Base-by-base conservation (phyloP, 768 basidiomycete genomes). In the Gymnopilus junonius region DNA sequence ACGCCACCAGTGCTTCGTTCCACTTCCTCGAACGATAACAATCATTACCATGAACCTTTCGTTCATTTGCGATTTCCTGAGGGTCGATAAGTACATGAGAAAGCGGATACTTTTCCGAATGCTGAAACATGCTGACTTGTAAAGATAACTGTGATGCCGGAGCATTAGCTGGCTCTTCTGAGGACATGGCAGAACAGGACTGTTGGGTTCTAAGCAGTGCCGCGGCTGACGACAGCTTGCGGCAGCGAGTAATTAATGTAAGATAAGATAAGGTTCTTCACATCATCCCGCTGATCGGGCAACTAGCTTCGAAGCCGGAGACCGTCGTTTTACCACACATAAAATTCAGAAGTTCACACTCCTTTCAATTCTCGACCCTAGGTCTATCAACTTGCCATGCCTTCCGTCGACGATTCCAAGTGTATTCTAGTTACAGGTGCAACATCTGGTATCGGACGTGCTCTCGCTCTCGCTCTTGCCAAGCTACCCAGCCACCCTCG, bases 21-120 rank as follows among this genome's bases (percentile, higher is more conserved):
- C 91, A 93, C 64, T 81, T 76, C 39, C 82, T 75, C 20, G 83
- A 76, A 50, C 87, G 87, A 76, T 94, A 97, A 64, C 80, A 77
- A 3, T 83, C 82, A 65, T 95, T 97, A 17, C 94, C 95, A 70
- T 90, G 84, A 8, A 77, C 75, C 75, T 96, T 97, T 57, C 90
- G 75, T 50, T 84, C 83, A 27, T 85, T 83, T 15, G 90, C 90
- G 65, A 67, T 65, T 25, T 71, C 70, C 29, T 75, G 42, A 46
- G 62, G 61, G 20, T 62, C 61, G 51, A 39, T 8, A 35, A 29
- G 32, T 23, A 27, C 8, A 12, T 48, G 5, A 51, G 48, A 27
- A n/a, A 8, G 4, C 27, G 31, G 31, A 31, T 31, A n/a, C 2
- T n/a, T 29, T 32, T 51, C 48, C 31, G 48, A 32, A 29, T 17